Percentiles rank a stretch among this genome's conserved stretches.
phyloP scores from a whole-genome alignment of 2,329 filamentous ascomycete species.

The Colletotrichum eremochloae region DNA sequence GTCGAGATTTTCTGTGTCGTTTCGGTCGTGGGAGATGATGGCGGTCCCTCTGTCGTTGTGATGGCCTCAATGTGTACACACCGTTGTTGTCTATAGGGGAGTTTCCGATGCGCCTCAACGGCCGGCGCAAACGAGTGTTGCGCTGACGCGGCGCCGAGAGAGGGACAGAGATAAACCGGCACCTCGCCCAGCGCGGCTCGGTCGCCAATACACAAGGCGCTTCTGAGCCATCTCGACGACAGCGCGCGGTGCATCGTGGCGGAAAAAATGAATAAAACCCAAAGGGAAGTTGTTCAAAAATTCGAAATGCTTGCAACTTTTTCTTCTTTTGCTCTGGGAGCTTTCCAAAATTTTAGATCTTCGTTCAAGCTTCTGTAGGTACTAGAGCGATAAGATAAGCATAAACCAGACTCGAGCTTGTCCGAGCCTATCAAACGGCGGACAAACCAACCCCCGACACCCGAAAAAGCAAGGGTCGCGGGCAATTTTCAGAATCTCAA shows the following conservation, averaged over 20 bases:
- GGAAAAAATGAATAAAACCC: background rate
- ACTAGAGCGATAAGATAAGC: constrained; percentile 17
- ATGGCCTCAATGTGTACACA: constrained; percentile 47
- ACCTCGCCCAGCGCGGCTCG: constrained; percentile 53
- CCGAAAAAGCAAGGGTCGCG: constrained; percentile 35
- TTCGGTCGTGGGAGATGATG: constrained; percentile 5
- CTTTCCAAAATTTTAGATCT: constrained; percentile 30
- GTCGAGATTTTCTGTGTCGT: constrained; percentile 4
- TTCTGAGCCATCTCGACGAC: constrained; percentile 58
- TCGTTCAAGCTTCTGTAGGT: constrained; percentile 16
- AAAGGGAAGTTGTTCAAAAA: background rate
- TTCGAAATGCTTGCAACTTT: background rate
- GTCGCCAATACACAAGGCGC: constrained; percentile 59
- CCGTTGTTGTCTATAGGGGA: constrained; percentile 43
- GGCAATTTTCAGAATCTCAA: constrained; percentile 42
- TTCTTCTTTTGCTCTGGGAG: background rate
- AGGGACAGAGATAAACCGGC: constrained; percentile 63
- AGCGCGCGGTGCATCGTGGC: constrained; percentile 60
- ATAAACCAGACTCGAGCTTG: background rate
- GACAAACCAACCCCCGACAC: constrained; percentile 33
- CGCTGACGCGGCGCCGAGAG: constrained; percentile 9
- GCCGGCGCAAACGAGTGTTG: constrained; percentile 43
- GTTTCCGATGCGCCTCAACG: constrained; percentile 25
- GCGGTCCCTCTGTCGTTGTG: constrained; percentile 1
- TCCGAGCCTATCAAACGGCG: constrained; percentile 29